Conservation (phyloP, 2,329 filamentous ascomycete species). For the Aspergillus fijiensis region DNA sequence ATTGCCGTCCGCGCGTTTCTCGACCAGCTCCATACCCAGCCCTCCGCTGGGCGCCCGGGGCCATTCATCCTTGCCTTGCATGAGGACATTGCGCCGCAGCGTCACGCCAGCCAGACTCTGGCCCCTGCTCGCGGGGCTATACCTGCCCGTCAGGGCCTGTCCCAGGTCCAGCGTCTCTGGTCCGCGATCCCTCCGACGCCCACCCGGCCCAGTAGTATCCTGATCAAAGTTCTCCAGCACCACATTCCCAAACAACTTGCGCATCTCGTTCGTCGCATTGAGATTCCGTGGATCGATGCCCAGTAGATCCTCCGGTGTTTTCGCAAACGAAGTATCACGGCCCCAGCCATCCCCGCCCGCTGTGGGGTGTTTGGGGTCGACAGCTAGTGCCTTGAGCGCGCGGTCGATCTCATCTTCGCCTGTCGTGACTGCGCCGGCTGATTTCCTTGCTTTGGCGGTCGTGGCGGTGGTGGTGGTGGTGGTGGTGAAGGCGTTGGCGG, state of each 20-base stretch:
- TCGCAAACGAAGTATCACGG: conserved; percentile 35
- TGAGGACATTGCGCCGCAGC: conserved; percentile 75
- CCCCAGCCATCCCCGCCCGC: background rate
- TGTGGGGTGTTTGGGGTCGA: conserved; percentile 33
- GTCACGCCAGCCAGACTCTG: conserved; percentile 69
- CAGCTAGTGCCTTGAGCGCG: conserved; percentile 59
- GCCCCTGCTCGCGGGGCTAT: conserved; percentile 55
- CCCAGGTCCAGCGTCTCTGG: conserved; percentile 51
- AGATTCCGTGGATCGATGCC: conserved; percentile 70
- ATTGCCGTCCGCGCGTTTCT: conserved; percentile 57
- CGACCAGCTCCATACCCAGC: conserved; percentile 72
- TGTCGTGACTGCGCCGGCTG: conserved; percentile 3
- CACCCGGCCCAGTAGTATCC: conserved; percentile 37
- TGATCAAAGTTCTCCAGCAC: conserved; percentile 61
- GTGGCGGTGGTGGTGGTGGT: too few relatives aligned
- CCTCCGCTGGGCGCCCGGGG: conserved; percentile 76
- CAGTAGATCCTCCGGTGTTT: conserved; percentile 53
- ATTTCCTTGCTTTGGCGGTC: conserved; percentile 19
- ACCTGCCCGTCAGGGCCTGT: conserved; percentile 55
- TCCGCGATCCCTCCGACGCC: conserved; percentile 56
- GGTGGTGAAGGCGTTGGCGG: conserved; percentile 19
- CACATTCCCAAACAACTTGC: conserved; percentile 66
- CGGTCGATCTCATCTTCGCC: conserved; percentile 64
- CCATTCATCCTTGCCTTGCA: conserved; percentile 86
- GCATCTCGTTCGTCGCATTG: conserved; percentile 90